Percentiles rank a stretch among this genome's conserved stretches.
Conservation (phyloP, 129 eudicot species). For the Artemisia annua region DNA sequence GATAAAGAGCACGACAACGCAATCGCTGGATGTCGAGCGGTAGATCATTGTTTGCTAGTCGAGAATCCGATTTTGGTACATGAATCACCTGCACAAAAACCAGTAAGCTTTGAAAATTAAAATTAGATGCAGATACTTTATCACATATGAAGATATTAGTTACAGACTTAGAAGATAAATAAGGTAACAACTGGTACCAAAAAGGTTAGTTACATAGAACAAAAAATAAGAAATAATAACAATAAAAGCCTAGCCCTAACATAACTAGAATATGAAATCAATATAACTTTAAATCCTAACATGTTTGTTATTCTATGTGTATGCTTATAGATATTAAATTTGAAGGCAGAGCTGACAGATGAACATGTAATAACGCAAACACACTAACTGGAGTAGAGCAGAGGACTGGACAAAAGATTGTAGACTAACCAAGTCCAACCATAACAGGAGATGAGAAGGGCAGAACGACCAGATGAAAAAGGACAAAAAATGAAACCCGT, state of each 20-base stretch:
- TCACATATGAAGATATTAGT: not conserved
- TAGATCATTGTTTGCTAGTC: constrained; percentile 90
- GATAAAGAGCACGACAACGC: constrained; percentile 88
- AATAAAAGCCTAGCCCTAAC: not conserved
- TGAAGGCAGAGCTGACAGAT: not conserved
- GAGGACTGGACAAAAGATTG: no score
- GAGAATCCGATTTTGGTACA: constrained; percentile 95
- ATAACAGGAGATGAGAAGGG: not conserved
- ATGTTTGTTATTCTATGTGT: constrained; percentile 1
- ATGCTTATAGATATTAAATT: not conserved
- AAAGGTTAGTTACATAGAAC: constrained; percentile 2
- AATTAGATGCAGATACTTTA: not conserved
- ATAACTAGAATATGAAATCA: not conserved
- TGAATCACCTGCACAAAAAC: constrained; percentile 68
- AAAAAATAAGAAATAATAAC: not conserved
- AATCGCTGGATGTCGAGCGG: constrained; percentile 94
- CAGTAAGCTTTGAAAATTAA: not conserved
- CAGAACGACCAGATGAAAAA: not conserved
- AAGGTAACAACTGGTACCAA: not conserved
- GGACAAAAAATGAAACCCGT: no score
- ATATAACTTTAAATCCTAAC: not conserved
- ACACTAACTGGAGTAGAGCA: not conserved
- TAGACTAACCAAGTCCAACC: no score
- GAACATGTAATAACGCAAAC: not conserved
- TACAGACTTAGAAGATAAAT: constrained; percentile 2